Base-by-base conservation (phyloP, 1,284 basidiomycete species). In the Puccinia hordei region DNA sequence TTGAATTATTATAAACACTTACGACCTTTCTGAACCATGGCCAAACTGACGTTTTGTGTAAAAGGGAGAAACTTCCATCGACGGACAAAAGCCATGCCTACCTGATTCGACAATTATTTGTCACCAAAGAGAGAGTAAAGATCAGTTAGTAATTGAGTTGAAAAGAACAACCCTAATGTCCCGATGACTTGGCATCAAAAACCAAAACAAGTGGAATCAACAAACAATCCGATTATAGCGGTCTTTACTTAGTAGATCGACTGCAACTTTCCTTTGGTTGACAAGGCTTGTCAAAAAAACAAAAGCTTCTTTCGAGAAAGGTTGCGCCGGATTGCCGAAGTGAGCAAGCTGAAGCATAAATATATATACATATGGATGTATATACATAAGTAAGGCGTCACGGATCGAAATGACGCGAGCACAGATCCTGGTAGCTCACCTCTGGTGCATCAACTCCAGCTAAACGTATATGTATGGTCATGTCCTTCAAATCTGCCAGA, bases 401-500 rank as follows among this genome's bases (percentile, higher is more conserved):
- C 44, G 33, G 24, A 53, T n/a, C n/a, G 59, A 22, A 35, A 51
- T 49, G 22, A 53, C 13, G 22, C 30, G 30, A 59, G 41, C 15
- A 69, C 13, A 15, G 19, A 66, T 19, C 33, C n/a, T 38, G 5
- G 17, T n/a, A n/a, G 41, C 66, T 38, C 22, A 79, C 77, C 46
- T 79, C 77, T 49, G 77, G 77, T 13, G 77, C 77, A 63, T 79
- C 77, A 19, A 79, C 49, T 15, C 77, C 77, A 10, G 77, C 77
- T 19, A 79, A 24, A 27, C 77, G 66, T 63, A 79, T 63, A 38
- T 79, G 77, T 63, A 79, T 79, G 13, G 77, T 79, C 53, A 59
- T 66, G 59, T 79, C 68, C 68, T 79, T 79, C 30, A 79, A 35
- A 38, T 68, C 77, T 79, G 41, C 33, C n/a, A 19, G 38, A 6